Evolutionary conservation across 352 stramenopile species (phyloP).

Genomic region (Phytophthora agathidicida): DNA sequence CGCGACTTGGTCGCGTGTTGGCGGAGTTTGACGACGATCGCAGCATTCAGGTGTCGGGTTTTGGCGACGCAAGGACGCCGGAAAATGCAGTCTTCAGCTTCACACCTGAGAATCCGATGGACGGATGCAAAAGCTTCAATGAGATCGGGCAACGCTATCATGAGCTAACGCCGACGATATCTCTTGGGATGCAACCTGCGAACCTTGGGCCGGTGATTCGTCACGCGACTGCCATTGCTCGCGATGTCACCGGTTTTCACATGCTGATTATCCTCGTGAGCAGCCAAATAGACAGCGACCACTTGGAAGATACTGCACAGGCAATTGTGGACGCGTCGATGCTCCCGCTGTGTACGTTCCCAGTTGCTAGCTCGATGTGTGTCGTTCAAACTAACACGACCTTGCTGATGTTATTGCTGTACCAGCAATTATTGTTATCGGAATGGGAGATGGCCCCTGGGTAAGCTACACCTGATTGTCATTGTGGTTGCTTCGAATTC

Average conservation of each 20-base stretch:
- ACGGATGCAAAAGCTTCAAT: slow-evolving; percentile 57
- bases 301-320: slow-evolving; percentile 55
- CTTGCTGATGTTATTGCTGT: slow-evolving; percentile 2
- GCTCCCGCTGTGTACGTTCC: slow-evolving; percentile 60
- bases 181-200: slow-evolving; percentile 59
- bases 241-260: slow-evolving; percentile 62
- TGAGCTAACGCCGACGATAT: slow-evolving; percentile 55
- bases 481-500: neutral
- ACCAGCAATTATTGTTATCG: slow-evolving; percentile 54
- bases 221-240: slow-evolving; percentile 53
- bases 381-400: slow-evolving; percentile 3
- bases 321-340: slow-evolving; percentile 75
- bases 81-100: slow-evolving; percentile 50
- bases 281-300: slow-evolving; percentile 59
- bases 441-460: slow-evolving; percentile 59
- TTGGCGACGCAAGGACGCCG: slow-evolving; percentile 63
- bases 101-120: slow-evolving; percentile 39
- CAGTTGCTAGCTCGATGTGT: neutral
- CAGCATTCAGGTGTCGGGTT: slow-evolving; percentile 75
- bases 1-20: slow-evolving; percentile 59
- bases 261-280: slow-evolving; percentile 78
- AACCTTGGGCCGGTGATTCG: slow-evolving; percentile 79
- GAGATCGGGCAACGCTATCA: slow-evolving; percentile 71
- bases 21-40: slow-evolving; percentile 84
- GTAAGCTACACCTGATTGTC: slow-evolving; percentile 23